Percentiles rank a stretch among this genome's conserved stretches.
Evolutionary conservation across 179 eudicot genomes (phyloP).

Genomic region (Actinidia chinensis): DNA sequence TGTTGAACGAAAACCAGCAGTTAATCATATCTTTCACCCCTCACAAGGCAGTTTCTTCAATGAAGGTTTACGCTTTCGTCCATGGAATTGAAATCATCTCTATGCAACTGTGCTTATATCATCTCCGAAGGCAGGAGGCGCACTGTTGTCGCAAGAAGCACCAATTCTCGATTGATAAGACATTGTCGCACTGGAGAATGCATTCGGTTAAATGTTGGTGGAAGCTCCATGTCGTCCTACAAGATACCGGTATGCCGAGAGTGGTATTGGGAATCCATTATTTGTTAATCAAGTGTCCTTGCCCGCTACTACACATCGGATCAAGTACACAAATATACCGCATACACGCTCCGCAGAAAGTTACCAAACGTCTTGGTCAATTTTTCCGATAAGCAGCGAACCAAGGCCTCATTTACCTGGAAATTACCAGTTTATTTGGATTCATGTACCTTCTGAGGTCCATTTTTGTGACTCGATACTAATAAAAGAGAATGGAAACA

Average conservation of each 20-base stretch:
- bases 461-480: constrained; percentile 32
- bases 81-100: constrained; percentile 39
- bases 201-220: constrained; percentile 26
- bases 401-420: too few relatives aligned
- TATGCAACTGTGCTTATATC: constrained; percentile 29
- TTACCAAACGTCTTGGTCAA: too few relatives aligned
- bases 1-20: constrained; percentile 15
- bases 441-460: constrained; percentile 40
- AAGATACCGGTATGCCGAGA: constrained; percentile 22
- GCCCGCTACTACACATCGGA: too few relatives aligned
- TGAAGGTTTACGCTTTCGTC: constrained; percentile 28
- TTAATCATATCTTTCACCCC: constrained; percentile 27
- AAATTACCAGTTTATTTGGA: too few relatives aligned
- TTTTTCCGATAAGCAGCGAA: too few relatives aligned
- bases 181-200: constrained; percentile 36
- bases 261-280: constrained; percentile 29
- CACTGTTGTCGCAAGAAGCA: constrained; percentile 22
- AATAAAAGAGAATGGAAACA: constrained; percentile 5
- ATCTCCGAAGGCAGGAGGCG: constrained; percentile 26
- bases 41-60: neutral
- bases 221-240: constrained; percentile 19
- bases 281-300: too few relatives aligned
- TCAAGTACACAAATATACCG: too few relatives aligned
- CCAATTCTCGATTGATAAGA: constrained; percentile 18
- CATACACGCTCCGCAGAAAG: too few relatives aligned